A percentile compares a stretch with the other conserved stretches of the same genome.
Evolutionary conservation across 106 monocot species (phyloP).

Genomic region (Cymbidium sinense): DNA sequence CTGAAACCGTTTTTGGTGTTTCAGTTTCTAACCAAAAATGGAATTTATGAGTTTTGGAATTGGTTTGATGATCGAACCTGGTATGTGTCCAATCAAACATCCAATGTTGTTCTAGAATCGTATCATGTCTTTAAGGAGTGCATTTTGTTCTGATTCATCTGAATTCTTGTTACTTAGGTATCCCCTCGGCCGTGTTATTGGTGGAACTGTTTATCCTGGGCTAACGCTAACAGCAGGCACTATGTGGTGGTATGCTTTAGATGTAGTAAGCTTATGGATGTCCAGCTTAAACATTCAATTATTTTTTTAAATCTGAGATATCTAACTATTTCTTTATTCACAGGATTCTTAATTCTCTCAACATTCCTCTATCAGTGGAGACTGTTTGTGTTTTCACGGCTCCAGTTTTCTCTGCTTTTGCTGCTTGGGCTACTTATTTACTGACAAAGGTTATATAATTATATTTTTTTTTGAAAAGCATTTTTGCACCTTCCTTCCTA

Average conservation of each 20-base stretch:
- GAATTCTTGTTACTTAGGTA: slow-evolving; percentile 46
- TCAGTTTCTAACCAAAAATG: slow-evolving; percentile 95
- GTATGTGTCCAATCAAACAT: slow-evolving; percentile 23
- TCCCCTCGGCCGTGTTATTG: slow-evolving; percentile 99
- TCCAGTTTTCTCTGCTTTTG: slow-evolving; percentile 91
- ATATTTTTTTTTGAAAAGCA: slow-evolving; percentile 8
- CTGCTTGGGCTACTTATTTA: slow-evolving; percentile 97
- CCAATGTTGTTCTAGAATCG: not conserved
- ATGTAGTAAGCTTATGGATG: not conserved
- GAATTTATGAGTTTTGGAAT: slow-evolving; percentile 99
- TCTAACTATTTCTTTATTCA: slow-evolving; percentile 1
- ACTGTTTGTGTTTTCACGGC: slow-evolving; percentile 99
- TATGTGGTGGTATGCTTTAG: slow-evolving; percentile 75
- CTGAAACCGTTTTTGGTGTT: slow-evolving; percentile 15
- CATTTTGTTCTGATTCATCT: not conserved
- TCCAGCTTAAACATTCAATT: not conserved
- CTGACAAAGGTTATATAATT: slow-evolving; percentile 61
- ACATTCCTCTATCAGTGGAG: slow-evolving; percentile 96
- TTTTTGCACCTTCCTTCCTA: slow-evolving; percentile 2
- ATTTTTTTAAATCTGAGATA: not conserved
- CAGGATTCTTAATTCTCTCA: slow-evolving; percentile 88
- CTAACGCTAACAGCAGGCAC: slow-evolving; percentile 90
- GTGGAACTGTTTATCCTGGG: slow-evolving; percentile 98
- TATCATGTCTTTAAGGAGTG: not conserved
- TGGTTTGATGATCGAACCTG: slow-evolving; percentile 99